Evolutionary conservation across 352 stramenopile species (phyloP).

Genomic region (Phytophthora foliorum): DNA sequence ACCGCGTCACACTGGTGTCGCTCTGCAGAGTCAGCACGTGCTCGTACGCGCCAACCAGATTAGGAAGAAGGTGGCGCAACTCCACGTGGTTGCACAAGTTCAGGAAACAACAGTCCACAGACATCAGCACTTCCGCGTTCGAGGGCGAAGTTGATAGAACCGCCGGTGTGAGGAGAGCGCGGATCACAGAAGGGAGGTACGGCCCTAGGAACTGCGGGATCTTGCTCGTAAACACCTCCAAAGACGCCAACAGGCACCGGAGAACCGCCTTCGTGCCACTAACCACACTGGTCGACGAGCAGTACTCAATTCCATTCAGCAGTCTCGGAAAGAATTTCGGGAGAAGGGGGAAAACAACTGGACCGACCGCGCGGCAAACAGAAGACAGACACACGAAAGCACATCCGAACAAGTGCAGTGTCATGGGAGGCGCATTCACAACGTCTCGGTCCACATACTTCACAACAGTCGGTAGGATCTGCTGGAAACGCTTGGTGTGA

Average conservation of each 20-base stretch:
- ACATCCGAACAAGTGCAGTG: slow-evolving; percentile 81
- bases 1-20: slow-evolving; percentile 65
- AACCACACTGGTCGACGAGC: slow-evolving; percentile 33
- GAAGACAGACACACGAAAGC: slow-evolving; percentile 87
- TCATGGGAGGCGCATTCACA: slow-evolving; percentile 55
- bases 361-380: slow-evolving; percentile 71
- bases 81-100: slow-evolving; percentile 81
- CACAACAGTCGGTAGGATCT: slow-evolving; percentile 76
- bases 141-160: slow-evolving; percentile 42
- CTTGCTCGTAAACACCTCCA: slow-evolving; percentile 88
- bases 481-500: slow-evolving; percentile 82
- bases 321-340: slow-evolving; percentile 87
- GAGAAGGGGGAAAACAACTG: slow-evolving; percentile 83
- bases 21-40: slow-evolving; percentile 59
- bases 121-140: slow-evolving; percentile 55
- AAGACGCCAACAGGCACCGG: slow-evolving; percentile 75
- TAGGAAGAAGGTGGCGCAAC: slow-evolving; percentile 79
- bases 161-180: slow-evolving; percentile 67
- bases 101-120: slow-evolving; percentile 69
- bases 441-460: slow-evolving; percentile 76
- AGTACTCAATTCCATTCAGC: slow-evolving; percentile 71
- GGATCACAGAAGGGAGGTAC: slow-evolving; percentile 73
- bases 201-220: slow-evolving; percentile 86
- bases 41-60: slow-evolving; percentile 75
- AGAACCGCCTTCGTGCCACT: slow-evolving; percentile 63